Conservation (phyloP, 2,329 filamentous ascomycete species). For the Fusarium sp. region DNA sequence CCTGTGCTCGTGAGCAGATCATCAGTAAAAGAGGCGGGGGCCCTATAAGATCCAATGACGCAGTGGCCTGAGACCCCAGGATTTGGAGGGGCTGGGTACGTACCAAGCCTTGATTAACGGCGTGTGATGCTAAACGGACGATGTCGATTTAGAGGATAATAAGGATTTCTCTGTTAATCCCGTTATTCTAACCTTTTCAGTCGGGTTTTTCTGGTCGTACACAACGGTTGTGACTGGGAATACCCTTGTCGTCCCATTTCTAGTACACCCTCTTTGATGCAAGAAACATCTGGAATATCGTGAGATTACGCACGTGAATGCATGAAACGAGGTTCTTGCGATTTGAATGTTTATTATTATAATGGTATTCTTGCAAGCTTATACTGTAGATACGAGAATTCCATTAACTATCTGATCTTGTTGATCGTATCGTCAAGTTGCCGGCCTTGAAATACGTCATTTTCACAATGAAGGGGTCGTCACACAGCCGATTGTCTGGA, state of each 20-base stretch:
- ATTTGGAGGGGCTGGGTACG: conserved; percentile 31
- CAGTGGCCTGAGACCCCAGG: conserved; percentile 34
- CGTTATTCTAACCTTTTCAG: conserved; percentile 1
- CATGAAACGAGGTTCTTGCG: not conserved
- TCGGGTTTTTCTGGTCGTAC: not conserved
- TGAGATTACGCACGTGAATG: not conserved
- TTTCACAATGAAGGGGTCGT: not conserved
- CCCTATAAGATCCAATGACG: conserved; percentile 36
- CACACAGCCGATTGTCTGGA: conserved; percentile 1
- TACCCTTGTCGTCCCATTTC: conserved; percentile 10
- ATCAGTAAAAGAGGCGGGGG: conserved; percentile 25
- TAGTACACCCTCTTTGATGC: not conserved
- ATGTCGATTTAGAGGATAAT: not conserved
- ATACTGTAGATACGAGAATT: not conserved
- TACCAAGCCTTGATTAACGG: conserved; percentile 3
- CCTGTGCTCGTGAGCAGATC: conserved; percentile 37
- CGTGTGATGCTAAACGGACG: not conserved
- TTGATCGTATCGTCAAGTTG: not conserved
- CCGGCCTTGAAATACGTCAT: conserved; percentile 29
- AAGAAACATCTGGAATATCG: not conserved
- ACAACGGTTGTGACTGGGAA: conserved; percentile 14
- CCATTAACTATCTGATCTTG: not conserved
- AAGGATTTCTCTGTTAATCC: not conserved
- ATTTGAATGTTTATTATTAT: too few species aligned
- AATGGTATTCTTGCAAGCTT: too few species aligned